Evolutionary conservation across 495 filamentous ascomycete species (phyloP), one percentile per base, ranked within the genome.

Genomic region (Glutinoglossum americanum): DNA sequence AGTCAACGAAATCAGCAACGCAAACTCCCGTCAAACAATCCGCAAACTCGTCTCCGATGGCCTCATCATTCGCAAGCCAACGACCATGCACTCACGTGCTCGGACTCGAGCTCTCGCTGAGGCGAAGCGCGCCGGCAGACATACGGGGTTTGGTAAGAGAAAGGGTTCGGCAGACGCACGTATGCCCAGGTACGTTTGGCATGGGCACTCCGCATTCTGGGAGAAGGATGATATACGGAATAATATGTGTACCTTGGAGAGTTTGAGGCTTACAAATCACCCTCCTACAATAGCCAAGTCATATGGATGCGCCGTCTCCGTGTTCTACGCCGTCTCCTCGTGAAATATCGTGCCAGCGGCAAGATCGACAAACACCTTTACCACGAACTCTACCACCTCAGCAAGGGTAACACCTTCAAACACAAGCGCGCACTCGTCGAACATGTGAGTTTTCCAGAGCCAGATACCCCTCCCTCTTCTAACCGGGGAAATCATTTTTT

Each of bases 331-430:
- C 90, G 92, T 72, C 85, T 99, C 51, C 81, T 99, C 64, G 90
- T 94, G 78, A 94, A 96, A 77, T 99, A 99, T 80, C 92, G 92
- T 75, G 90, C 89, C 71, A 82, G 83, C 68, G 92, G 92, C 74
- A 99, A 99, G 85, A 99, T 99, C 74, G 92, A 99, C 79, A 99
- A 99, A 82, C 93, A 99, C 79, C 89, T 99, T 56, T 99, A 99
- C 81, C 92, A 99, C 80, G 87, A 95, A 78, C 88, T 99, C 62
- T 99, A 99, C 80, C 89, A 95, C 73, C 76, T 94, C 67, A 85
- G 83, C 83, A 99, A 99, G 89, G 92, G 92, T 94, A 99, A 99
- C 82, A 90, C 92, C 71, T 99, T 99, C 84, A 99, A 99, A 88
- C 92, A 99, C 84, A 99, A 95, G 87, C 84, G 92, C 69, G 92